These are phyloP conservation scores for Populus hybrid DNA, from an alignment of 441 rosid species.

Conservation along the genomic window DNA sequence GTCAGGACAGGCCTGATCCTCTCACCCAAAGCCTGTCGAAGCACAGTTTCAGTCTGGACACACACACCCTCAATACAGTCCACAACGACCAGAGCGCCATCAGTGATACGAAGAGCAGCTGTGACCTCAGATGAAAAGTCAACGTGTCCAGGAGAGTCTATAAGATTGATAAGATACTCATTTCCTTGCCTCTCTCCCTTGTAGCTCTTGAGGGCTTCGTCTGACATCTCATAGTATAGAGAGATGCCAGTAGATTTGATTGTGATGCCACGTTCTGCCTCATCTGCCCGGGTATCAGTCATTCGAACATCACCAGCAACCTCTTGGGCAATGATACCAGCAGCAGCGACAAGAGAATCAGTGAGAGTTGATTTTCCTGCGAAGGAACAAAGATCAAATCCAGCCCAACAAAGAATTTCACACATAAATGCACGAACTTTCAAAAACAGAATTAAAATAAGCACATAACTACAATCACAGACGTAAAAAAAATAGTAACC, in stretches of 20 bases:
- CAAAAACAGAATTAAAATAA: too few relatives aligned
- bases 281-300: conserved; percentile 72
- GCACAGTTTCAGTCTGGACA: conserved; percentile 75
- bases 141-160: conserved; percentile 86
- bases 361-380: conserved; percentile 70
- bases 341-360: conserved; percentile 77
- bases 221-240: conserved; percentile 54
- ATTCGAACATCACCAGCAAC: conserved; percentile 80
- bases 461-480: too few relatives aligned
- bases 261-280: conserved; percentile 77
- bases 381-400: not conserved
- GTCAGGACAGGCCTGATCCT: conserved; percentile 77
- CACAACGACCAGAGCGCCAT: conserved; percentile 86
- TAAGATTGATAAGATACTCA: conserved; percentile 81
- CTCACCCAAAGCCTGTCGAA: conserved; percentile 71
- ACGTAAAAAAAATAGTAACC: too few relatives aligned
- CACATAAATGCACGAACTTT: too few relatives aligned
- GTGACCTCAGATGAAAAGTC: conserved; percentile 88
- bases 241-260: conserved; percentile 76
- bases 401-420: not conserved
- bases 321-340: conserved; percentile 76
- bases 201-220: conserved; percentile 43
- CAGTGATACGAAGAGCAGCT: conserved; percentile 87
- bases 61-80: conserved; percentile 78
- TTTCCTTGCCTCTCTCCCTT: conserved; percentile 50